Base-by-base conservation (phyloP, 2,329 filamentous ascomycete genomes). In the Trichoderma sp. region DNA sequence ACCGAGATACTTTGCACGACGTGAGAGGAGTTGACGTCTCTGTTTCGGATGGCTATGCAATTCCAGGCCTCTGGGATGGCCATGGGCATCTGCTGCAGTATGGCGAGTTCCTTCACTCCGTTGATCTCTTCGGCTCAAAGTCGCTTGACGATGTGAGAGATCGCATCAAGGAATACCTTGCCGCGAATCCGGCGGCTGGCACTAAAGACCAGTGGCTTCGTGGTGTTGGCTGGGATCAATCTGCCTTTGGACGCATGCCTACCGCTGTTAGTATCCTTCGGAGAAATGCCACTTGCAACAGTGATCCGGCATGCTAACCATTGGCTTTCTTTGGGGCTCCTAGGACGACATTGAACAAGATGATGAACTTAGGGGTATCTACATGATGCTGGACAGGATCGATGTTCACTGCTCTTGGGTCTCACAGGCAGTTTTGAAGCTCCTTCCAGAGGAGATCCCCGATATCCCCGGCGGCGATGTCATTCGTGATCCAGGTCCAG, bases 341-440 rank as follows among this genome's bases (percentile, higher is more conserved):
- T 54, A 85, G 83, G 78, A 78, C 59, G 84, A 89, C 66, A 77
- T 91, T 0, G 80, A 83, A 12, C 75, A 80, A 45, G 83, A 86
- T 51, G 74, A 80, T 26, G 70, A 74, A 1, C 81, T 91, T 50
- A 78, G 76, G 48, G 81, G 82, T 41, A 75, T 85, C 43, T 90
- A 86, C 72, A 83, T 90, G 66, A 89, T 90, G 86, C 81, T 91
- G 3, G 87, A 90, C 71, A 83, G 89, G 15, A 84, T 90, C 7
- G 89, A 91, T 69, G 85, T 87, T 4, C 89, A 91, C 73, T 91
- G 89, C 74, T 81, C 86, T 30, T 90, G 88, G 85, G 87, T 90
- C 3, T 90, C 88, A 0, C 78, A 85, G 28, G 81, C 87, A 19
- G 85, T 91, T 2, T 79, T 91, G 2, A 76, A 82, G 55, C 79